Percentiles rank a stretch among this genome's conserved stretches.
Conservation (phyloP, 2,329 filamentous ascomycete genomes). For the Trichophyton rubrum region DNA sequence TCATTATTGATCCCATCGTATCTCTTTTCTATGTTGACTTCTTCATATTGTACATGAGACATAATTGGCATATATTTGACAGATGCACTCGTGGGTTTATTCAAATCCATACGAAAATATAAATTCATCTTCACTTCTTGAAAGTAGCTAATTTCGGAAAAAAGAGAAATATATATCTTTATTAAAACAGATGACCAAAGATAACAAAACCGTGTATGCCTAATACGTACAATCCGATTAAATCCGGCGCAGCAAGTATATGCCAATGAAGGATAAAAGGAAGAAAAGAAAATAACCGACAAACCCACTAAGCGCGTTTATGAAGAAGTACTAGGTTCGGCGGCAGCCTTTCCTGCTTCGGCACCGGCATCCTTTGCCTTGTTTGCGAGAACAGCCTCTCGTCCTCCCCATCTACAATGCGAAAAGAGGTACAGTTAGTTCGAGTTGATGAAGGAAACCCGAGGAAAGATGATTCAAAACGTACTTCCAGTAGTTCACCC, state of each 20-base stretch:
- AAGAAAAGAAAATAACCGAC: not conserved
- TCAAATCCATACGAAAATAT: not conserved
- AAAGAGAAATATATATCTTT: conserved; percentile 10
- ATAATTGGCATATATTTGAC: not conserved
- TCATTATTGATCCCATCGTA: not conserved
- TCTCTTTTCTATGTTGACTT: not conserved
- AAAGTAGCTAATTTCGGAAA: not conserved
- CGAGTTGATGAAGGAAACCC: not conserved
- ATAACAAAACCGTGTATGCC: conserved; percentile 4
- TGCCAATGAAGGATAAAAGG: conserved; percentile 1
- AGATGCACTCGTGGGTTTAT: not conserved
- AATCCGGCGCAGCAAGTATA: conserved; percentile 1
- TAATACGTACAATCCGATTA: not conserved
- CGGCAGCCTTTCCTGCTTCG: conserved; percentile 21
- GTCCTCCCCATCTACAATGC: conserved; percentile 29
- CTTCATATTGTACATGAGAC: not conserved
- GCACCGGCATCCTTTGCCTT: conserved; percentile 19
- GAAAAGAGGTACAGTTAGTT: not conserved
- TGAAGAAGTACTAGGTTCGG: conserved; percentile 12
- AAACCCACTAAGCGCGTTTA: conserved; percentile 1
- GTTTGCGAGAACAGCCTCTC: conserved; percentile 27
- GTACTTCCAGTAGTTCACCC: conserved; percentile 47
- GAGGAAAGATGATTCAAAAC: conserved; percentile 16
- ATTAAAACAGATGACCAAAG: conserved; percentile 3
- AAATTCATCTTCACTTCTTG: not conserved